These are phyloP conservation scores for Passalora sequoiae DNA, from an alignment of 2,329 filamentous ascomycete genomes.

Conservation along the genomic window DNA sequence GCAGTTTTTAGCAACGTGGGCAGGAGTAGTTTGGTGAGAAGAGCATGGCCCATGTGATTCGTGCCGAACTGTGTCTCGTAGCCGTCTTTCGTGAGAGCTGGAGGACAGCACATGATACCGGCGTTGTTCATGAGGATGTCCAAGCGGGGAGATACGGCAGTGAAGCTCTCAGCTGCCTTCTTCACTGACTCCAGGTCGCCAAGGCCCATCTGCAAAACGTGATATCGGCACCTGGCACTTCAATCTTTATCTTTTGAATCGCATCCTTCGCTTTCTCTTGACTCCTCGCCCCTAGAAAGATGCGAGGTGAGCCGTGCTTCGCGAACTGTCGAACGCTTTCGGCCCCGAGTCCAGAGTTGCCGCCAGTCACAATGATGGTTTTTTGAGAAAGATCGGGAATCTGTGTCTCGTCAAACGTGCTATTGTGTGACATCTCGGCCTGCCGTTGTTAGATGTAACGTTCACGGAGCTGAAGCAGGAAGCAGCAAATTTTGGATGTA, in stretches of 20 bases:
- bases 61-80: conserved; percentile 49
- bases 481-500: no score
- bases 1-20: conserved; percentile 41
- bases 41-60: conserved; percentile 48
- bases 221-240: conserved; percentile 37
- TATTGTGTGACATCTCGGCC: no score
- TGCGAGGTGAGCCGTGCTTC: conserved; percentile 41
- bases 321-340: conserved; percentile 44
- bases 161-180: conserved; percentile 39
- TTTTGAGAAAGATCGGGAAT: no score
- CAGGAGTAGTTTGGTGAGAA: conserved; percentile 45
- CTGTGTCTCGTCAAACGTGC: no score
- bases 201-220: conserved; percentile 47
- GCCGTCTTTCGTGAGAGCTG: conserved; percentile 42
- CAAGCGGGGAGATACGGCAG: conserved; percentile 36
- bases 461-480: no score
- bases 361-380: no score
- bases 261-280: conserved; percentile 39
- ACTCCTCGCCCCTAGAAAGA: conserved; percentile 46
- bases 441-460: no score
- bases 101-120: conserved; percentile 1
- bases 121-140: conserved; percentile 29
- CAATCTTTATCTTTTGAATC: conserved; percentile 37
- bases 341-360: conserved; percentile 47
- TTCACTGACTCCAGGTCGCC: conserved; percentile 49